Evolutionary conservation across 345 rosid species (phyloP).

Genomic region (Eucalyptus pumila): DNA sequence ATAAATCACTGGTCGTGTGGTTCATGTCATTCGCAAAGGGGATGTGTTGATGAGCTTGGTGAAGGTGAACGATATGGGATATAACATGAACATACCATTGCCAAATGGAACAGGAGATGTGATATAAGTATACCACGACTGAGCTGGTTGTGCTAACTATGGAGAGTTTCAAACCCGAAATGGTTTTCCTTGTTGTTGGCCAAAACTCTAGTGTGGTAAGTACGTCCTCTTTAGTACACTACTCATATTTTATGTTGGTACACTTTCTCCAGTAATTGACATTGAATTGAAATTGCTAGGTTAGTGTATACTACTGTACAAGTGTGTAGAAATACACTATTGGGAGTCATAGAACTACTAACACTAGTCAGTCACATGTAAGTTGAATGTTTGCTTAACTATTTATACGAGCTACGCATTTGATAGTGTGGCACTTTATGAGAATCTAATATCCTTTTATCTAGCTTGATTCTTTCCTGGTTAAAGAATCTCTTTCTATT

Average conservation of each 20-base stretch:
- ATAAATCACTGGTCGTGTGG: slow-evolving; percentile 97
- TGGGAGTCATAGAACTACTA: background rate
- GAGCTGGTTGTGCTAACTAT: slow-evolving; percentile 55
- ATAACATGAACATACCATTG: slow-evolving; percentile 66
- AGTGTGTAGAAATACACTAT: background rate
- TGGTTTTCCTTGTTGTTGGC: slow-evolving; percentile 66
- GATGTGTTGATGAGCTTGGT: slow-evolving; percentile 62
- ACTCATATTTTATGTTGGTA: background rate
- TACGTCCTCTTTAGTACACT: background rate
- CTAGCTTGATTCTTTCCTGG: background rate
- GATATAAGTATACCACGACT: slow-evolving; percentile 40
- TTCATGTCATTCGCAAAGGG: slow-evolving; percentile 74
- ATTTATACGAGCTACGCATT: background rate
- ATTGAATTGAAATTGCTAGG: background rate
- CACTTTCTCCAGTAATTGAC: background rate
- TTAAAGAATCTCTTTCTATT: background rate
- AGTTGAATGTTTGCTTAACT: background rate
- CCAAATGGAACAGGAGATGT: slow-evolving; percentile 80
- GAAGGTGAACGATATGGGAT: slow-evolving; percentile 68
- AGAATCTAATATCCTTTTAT: background rate
- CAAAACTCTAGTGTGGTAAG: slow-evolving; percentile 93
- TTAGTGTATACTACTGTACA: background rate
- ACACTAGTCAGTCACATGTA: background rate
- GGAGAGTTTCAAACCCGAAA: slow-evolving; percentile 39
- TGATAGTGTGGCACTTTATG: background rate